Conservation (phyloP, 331 rosid species). For the Erythrophleum ivorense region DNA sequence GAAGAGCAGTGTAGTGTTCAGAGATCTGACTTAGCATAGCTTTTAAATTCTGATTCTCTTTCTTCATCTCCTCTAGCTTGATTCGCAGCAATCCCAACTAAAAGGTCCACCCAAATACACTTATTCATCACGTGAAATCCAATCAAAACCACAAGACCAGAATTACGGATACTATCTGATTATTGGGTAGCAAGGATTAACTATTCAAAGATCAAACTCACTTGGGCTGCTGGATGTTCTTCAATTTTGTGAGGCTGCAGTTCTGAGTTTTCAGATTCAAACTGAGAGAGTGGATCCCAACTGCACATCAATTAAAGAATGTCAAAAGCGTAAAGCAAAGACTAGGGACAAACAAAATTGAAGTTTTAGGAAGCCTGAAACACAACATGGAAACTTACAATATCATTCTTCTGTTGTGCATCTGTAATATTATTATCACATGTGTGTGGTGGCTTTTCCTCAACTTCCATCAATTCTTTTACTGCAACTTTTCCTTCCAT, state of each 20-base stretch:
- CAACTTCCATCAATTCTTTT: constrained; percentile 26
- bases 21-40: constrained; percentile 42
- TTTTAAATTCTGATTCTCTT: constrained; percentile 48
- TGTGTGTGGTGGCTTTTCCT: constrained; percentile 24
- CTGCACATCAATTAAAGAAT: constrained; percentile 28
- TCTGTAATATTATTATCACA: constrained; percentile 10
- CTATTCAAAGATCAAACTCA: constrained; percentile 33
- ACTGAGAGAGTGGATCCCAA: constrained; percentile 43
- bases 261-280: constrained; percentile 38
- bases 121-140: not conserved
- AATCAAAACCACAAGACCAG: not conserved
- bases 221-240: constrained; percentile 43
- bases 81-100: constrained; percentile 42
- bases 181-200: constrained; percentile 2
- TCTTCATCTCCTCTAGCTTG: constrained; percentile 49
- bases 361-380: not conserved
- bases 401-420: not conserved
- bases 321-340: not conserved
- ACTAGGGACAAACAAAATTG: not conserved
- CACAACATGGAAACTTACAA: constrained; percentile 39
- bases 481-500: constrained; percentile 45
- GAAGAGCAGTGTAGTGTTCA: constrained; percentile 45
- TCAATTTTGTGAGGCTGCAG: constrained; percentile 1
- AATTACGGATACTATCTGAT: not conserved
- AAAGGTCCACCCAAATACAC: constrained; percentile 1